Percentiles rank a stretch among this genome's conserved stretches.
These are phyloP conservation scores for Lolium perenne DNA, from an alignment of 176 grass and related monocot species.

Conservation along the genomic window DNA sequence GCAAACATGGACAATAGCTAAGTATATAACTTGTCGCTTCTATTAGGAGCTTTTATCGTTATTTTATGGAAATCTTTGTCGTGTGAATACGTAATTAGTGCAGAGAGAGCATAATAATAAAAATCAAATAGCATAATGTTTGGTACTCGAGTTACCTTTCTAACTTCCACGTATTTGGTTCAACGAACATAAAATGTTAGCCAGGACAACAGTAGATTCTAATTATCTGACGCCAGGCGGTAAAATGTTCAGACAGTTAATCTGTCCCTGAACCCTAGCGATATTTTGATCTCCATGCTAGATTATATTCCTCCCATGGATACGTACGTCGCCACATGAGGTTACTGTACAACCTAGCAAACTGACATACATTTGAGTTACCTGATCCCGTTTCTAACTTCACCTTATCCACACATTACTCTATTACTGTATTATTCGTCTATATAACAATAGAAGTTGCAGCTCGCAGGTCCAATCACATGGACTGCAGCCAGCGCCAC, in stretches of 20 bases:
- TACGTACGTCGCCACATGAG: neutral
- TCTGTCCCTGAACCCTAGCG: neutral
- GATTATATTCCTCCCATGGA: neutral
- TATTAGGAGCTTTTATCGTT: no score
- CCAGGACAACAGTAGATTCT: neutral
- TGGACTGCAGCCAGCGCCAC: neutral
- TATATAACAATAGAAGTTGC: neutral
- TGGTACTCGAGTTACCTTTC: neutral
- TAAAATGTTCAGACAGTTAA: neutral
- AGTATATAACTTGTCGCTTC: no score
- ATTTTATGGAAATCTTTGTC: no score
- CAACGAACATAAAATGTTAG: neutral
- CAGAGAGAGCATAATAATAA: no score
- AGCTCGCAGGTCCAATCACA: conserved; percentile 8
- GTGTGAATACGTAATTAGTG: no score
- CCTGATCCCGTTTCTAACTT: neutral
- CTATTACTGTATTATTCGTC: neutral
- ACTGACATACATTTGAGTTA: conserved; percentile 27
- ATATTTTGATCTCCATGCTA: neutral
- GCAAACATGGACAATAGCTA: no score
- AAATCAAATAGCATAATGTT: no score
- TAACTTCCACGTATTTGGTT: neutral
- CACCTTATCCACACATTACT: conserved; percentile 8
- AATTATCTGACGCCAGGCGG: no score
- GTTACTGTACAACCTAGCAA: conserved; percentile 16